These are phyloP conservation scores for Penicillium sclerotiorum DNA, from an alignment of 2,329 filamentous ascomycete species.

Conservation along the genomic window DNA sequence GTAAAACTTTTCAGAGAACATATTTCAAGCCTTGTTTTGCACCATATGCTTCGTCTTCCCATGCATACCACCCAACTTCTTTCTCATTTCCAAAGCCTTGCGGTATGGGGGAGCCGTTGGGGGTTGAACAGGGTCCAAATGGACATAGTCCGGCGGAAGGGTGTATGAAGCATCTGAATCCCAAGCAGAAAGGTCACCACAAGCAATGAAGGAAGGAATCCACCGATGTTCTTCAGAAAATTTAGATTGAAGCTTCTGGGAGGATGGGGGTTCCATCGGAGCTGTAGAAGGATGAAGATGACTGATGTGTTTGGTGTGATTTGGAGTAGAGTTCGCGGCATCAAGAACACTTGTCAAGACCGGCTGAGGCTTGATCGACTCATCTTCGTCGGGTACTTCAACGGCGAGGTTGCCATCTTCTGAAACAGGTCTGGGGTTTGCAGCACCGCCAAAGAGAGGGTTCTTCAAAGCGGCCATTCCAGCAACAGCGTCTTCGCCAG, in stretches of 20 bases:
- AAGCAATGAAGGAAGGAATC: constrained; percentile 97
- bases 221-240: constrained; percentile 61
- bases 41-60: constrained; percentile 64
- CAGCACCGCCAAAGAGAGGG: constrained; percentile 45
- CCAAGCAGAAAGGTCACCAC: constrained; percentile 90
- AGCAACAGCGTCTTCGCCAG: constrained; percentile 51
- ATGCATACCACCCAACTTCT: constrained; percentile 73
- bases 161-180: constrained; percentile 95
- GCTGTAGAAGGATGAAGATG: constrained; percentile 46
- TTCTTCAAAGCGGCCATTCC: constrained; percentile 45
- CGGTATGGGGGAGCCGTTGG: constrained; percentile 96
- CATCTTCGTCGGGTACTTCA: constrained; percentile 48
- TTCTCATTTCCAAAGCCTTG: constrained; percentile 81
- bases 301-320: constrained; percentile 27
- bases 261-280: constrained; percentile 16
- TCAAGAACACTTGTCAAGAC: constrained; percentile 7
- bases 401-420: constrained; percentile 36
- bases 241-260: constrained; percentile 26
- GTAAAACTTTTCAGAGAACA: constrained; percentile 6
- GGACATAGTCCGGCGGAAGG: constrained; percentile 81
- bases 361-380: constrained; percentile 25
- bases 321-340: constrained; percentile 10
- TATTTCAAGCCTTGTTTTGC: constrained; percentile 12
- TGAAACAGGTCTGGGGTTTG: constrained; percentile 29
- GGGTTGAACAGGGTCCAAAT: constrained; percentile 88